Base-by-base conservation (phyloP, 495 filamentous ascomycete genomes). In the Friedmanniomyces endolithicus region DNA sequence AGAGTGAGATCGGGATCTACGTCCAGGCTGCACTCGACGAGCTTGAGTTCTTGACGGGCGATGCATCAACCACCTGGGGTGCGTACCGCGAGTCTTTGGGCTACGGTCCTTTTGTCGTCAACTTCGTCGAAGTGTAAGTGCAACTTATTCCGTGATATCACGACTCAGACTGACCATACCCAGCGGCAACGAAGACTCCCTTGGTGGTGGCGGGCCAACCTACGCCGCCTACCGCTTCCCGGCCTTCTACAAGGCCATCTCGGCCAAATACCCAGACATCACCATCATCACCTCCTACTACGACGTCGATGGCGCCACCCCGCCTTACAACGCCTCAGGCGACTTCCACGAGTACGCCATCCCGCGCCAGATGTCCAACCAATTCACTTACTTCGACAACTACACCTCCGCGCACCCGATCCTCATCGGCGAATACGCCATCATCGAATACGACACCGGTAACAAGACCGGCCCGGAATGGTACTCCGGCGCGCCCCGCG, bases 21-120 rank as follows among this genome's bases (percentile, higher is more conserved):
- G 71, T 87, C 24, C 68, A 82, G 9, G 78, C 83, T 50, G 83
- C 77, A 11, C 71, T 86, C 20, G 75, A 85, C 59, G 75, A 87
- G 64, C 70, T 87, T 29, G 82, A 88, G 60, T 85, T 81, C 66
- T 69, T 83, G 41, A 75, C 72, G 22, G 80, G 82, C 35, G 70
- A 73, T 50, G 65, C 66, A 11, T 66, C 67, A 22, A 80, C 79
- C 9, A 71, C 66, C 17, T 85, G 77, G 69, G 82, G 82, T 25
- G 70, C 75, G 9, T 62, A 77, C 11, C 76, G 82, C 35, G 78
- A 77, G 14, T 57, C 68, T 11, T 70, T 80, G 9, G 82, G 81
- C 11, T 73, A 81, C 52, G 68, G 78, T 33, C 80, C 82, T 4
- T 84, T 74, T 68, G 68, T 60, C 20, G 67, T 85, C 50, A 72